Conservation (phyloP, 129 eudicot genomes). For the Centella asiatica region DNA sequence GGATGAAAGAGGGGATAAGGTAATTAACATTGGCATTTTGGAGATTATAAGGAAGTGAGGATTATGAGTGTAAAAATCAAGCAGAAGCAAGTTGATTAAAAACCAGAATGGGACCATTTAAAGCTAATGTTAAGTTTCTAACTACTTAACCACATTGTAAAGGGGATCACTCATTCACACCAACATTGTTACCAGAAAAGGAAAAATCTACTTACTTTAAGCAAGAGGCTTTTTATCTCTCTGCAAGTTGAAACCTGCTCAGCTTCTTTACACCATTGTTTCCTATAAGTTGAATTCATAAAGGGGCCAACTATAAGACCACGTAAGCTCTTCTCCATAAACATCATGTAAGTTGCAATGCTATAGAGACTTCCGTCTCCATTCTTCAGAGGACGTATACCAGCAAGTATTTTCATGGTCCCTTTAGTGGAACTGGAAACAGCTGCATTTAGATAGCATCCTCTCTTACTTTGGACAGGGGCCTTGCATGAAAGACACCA, state of each 20-base stretch:
- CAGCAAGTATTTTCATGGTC: slow-evolving; percentile 45
- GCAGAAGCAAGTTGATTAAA: too few relatives aligned
- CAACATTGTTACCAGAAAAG: background rate
- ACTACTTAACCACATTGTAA: too few relatives aligned
- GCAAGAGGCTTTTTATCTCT: slow-evolving; percentile 59
- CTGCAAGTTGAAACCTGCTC: slow-evolving; percentile 59
- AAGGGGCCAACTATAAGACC: slow-evolving; percentile 75
- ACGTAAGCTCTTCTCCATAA: slow-evolving; percentile 79
- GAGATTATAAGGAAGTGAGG: too few relatives aligned
- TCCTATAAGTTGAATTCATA: slow-evolving; percentile 33
- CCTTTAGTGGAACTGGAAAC: slow-evolving; percentile 75
- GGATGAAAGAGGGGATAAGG: too few relatives aligned
- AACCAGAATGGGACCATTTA: too few relatives aligned
- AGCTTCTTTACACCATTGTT: slow-evolving; percentile 63
- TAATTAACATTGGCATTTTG: too few relatives aligned
- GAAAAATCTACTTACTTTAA: slow-evolving; percentile 50
- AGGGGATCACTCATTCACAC: too few relatives aligned
- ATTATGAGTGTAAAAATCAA: too few relatives aligned
- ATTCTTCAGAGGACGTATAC: slow-evolving; percentile 40
- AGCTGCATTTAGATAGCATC: slow-evolving; percentile 86
- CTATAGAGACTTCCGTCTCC: slow-evolving; percentile 54
- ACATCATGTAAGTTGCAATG: slow-evolving; percentile 65
- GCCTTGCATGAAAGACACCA: slow-evolving; percentile 91
- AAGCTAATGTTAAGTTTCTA: too few relatives aligned
- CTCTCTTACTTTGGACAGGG: slow-evolving; percentile 60